Evolutionary conservation across 345 rosid genomes (phyloP), one percentile per base, ranked within the genome.

Genomic region (Dipteronia sinensis): DNA sequence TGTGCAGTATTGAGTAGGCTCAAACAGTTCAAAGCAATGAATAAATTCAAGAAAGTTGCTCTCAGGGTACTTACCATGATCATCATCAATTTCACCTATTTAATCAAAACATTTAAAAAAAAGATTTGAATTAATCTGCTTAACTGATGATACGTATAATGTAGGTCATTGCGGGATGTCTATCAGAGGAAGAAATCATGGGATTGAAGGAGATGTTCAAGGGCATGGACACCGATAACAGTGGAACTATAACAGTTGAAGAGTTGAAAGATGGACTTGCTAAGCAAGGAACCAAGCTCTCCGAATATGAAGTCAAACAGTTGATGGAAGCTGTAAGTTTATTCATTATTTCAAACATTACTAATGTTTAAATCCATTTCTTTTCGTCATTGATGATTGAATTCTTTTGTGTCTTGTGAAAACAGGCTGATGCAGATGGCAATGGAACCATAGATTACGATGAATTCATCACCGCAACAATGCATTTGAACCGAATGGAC

Each of bases 101-200:
- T 12, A 2, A 56, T 56, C 23, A 2, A 49, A 49, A 49, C 17
- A 49, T 46, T 1, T 46, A 38, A 38, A 38, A 38, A 38, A 38
- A 38, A 38, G 7, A 38, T 42, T 42, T 42, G 4, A 31, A 31
- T 31, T 42, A 42, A 42, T 42, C 13, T 49, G 16, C 5, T 49
- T 49, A 13, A 49, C 13, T 13, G 53, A 49, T 49, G 6, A 49
- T 27, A 27, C 27, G 27, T 27, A 56, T 42, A 25, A 17, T 29
- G 75, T 64, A 95, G 99, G 97, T 95, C 61, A 95, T 95, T 67
- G 98, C 99, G 1, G 98, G 99, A 9, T 95, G 98, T 78, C 82
- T 95, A 78, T 95, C 99, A 0, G 98, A 95, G 85, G 98, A 94
- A 87, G 98, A 95, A 83, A 95, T 95, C 85, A 94, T 86, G 95